A percentile compares a stretch with the other conserved stretches of the same genome.
Evolutionary conservation across 192 early-diverging fungal genomes (phyloP).

Genomic region (Fimicolochytrium jonesii): DNA sequence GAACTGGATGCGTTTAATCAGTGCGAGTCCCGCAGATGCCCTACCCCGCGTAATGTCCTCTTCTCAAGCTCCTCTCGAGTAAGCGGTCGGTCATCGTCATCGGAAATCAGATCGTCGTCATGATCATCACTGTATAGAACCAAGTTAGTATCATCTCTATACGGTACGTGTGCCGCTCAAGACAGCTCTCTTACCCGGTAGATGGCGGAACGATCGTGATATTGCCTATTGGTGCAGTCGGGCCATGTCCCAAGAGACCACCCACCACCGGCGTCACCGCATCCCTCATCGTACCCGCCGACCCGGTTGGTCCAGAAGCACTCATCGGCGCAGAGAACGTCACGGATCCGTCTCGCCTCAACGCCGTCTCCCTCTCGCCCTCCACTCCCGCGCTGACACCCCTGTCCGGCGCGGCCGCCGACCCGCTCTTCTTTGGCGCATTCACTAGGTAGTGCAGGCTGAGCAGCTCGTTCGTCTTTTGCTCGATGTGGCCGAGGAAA

Average conservation of each 20-base stretch:
- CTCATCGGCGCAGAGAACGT: neutral
- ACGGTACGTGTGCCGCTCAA: too few relatives aligned
- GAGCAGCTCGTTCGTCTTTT: slow-evolving; percentile 51
- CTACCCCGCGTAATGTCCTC: slow-evolving; percentile 48
- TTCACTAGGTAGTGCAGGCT: slow-evolving; percentile 50
- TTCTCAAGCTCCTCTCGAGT: slow-evolving; percentile 50
- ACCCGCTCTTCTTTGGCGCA: slow-evolving; percentile 39
- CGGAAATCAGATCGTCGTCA: slow-evolving; percentile 47
- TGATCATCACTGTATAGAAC: slow-evolving; percentile 51
- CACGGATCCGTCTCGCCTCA: neutral
- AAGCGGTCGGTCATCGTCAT: slow-evolving; percentile 55
- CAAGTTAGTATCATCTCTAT: too few relatives aligned
- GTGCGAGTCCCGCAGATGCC: neutral
- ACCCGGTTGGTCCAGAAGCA: neutral
- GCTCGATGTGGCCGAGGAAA: slow-evolving; percentile 47
- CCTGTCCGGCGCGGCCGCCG: slow-evolving; percentile 20
- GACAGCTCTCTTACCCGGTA: slow-evolving; percentile 50
- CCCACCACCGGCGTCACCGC: slow-evolving; percentile 21
- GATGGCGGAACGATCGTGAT: slow-evolving; percentile 47
- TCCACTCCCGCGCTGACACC: slow-evolving; percentile 23
- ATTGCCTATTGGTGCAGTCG: slow-evolving; percentile 39
- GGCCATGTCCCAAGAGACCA: slow-evolving; percentile 51
- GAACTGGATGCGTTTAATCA: neutral
- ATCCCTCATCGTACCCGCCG: neutral
- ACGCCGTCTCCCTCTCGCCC: neutral